Percentiles rank a stretch among this genome's conserved stretches.
These are phyloP conservation scores for Prunus mira DNA, from an alignment of 306 rosid species.

Conservation along the genomic window DNA sequence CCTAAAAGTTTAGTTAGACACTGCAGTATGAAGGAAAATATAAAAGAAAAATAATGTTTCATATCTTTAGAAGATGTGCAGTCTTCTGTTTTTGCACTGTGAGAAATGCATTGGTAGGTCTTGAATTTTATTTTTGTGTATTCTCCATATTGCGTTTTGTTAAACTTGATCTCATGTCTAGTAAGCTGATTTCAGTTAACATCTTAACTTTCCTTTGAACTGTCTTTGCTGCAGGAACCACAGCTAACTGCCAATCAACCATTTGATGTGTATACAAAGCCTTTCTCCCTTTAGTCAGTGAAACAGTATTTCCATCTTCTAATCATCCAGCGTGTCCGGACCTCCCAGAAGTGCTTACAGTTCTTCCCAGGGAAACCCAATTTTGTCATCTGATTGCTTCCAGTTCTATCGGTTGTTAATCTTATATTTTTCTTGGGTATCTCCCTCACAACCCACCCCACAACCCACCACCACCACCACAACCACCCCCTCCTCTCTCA, in stretches of 20 bases:
- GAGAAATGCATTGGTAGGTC: too few relatives aligned
- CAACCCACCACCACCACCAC: too few relatives aligned
- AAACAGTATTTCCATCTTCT: not conserved
- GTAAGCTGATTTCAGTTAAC: not conserved
- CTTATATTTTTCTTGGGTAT: not conserved
- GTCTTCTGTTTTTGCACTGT: too few relatives aligned
- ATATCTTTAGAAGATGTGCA: too few relatives aligned
- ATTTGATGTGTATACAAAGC: conserved; percentile 37
- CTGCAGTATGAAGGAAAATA: too few relatives aligned
- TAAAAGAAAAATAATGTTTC: too few relatives aligned
- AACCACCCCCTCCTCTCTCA: not conserved
- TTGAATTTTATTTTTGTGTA: too few relatives aligned
- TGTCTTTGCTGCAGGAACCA: conserved; percentile 27
- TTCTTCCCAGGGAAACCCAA: not conserved
- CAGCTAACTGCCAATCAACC: conserved; percentile 34
- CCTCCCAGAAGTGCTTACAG: conserved; percentile 10
- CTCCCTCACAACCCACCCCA: not conserved
- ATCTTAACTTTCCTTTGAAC: not conserved
- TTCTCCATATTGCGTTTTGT: not conserved
- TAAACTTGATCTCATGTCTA: not conserved
- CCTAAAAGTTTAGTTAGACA: not conserved
- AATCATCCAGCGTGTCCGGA: not conserved
- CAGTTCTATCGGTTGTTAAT: not conserved
- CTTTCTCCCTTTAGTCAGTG: conserved; percentile 26
- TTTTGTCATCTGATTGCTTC: not conserved